Evolutionary conservation across 2,329 filamentous ascomycete genomes (phyloP).

Genomic region (Coccinonectria pachysandricola): DNA sequence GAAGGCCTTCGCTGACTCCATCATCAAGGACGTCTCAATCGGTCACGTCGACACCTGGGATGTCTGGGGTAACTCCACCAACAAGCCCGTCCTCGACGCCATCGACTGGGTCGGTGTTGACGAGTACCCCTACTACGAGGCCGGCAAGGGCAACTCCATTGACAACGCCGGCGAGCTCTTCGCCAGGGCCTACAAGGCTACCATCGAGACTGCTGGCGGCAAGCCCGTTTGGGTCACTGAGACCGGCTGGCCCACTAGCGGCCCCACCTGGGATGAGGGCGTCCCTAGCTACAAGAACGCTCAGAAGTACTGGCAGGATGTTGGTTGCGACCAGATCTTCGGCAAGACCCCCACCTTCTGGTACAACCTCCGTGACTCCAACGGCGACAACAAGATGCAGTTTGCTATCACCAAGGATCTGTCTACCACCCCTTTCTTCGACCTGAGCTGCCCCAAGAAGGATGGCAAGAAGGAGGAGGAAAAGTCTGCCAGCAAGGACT

Average conservation of each 20-base stretch:
- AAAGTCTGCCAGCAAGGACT: conserved; percentile 7
- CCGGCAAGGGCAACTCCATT: conserved; percentile 43
- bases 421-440: conserved; percentile 38
- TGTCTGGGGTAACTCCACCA: conserved; percentile 48
- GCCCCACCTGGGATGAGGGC: conserved; percentile 43
- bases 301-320: conserved; percentile 51
- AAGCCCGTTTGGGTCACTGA: conserved; percentile 54
- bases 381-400: conserved; percentile 48
- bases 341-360: conserved; percentile 47
- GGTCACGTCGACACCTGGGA: conserved; percentile 64
- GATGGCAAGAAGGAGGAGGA: conserved; percentile 14
- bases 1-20: conserved; percentile 38
- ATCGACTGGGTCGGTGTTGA: conserved; percentile 57
- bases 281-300: conserved; percentile 47
- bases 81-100: conserved; percentile 49
- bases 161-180: conserved; percentile 45
- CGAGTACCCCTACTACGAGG: conserved; percentile 58
- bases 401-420: conserved; percentile 46
- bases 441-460: conserved; percentile 41
- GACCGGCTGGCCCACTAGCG: conserved; percentile 54
- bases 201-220: conserved; percentile 34
- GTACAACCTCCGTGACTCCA: conserved; percentile 52
- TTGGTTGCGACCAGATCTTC: conserved; percentile 51
- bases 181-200: conserved; percentile 35
- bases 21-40: conserved; percentile 38